Percentiles rank a stretch among this genome's conserved stretches.
Conservation (phyloP, 352 stramenopile species). For the Globisporangium paroecandrum region DNA sequence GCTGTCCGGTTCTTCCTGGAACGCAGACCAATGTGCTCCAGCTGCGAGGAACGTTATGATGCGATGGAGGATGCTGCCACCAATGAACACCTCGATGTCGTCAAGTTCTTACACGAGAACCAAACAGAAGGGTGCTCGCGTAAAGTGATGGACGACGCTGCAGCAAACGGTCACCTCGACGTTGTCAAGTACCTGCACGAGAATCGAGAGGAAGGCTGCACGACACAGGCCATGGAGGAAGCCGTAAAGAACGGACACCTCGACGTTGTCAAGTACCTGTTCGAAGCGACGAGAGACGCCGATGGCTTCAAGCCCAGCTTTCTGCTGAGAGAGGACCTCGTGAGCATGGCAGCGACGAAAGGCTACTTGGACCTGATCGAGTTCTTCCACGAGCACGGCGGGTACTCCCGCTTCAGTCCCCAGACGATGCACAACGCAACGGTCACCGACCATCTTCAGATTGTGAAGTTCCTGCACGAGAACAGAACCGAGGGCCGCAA, state of each 20-base stretch:
- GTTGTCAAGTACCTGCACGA: too few species aligned
- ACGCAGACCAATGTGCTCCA: neutral
- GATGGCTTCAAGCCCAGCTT: neutral
- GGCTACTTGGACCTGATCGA: constrained; percentile 4
- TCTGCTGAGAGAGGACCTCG: neutral
- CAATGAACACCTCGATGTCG: constrained; percentile 4
- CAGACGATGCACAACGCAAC: constrained; percentile 9
- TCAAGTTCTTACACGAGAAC: too few species aligned
- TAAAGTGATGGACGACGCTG: too few species aligned
- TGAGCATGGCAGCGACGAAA: constrained; percentile 4
- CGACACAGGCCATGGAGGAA: neutral
- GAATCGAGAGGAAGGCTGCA: neutral
- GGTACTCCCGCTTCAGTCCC: neutral
- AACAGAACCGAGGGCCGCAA: constrained; percentile 7
- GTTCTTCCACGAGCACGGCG: constrained; percentile 9
- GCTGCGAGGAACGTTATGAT: neutral
- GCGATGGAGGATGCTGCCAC: neutral
- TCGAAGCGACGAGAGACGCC: neutral
- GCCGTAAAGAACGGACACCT: neutral
- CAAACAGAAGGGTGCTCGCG: too few species aligned
- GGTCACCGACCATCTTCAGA: neutral
- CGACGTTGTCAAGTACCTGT: neutral
- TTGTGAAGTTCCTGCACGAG: constrained; percentile 11
- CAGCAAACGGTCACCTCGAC: too few species aligned
- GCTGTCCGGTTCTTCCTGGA: neutral